Base-by-base conservation (phyloP, 345 rosid genomes). In the Brassica cretica region DNA sequence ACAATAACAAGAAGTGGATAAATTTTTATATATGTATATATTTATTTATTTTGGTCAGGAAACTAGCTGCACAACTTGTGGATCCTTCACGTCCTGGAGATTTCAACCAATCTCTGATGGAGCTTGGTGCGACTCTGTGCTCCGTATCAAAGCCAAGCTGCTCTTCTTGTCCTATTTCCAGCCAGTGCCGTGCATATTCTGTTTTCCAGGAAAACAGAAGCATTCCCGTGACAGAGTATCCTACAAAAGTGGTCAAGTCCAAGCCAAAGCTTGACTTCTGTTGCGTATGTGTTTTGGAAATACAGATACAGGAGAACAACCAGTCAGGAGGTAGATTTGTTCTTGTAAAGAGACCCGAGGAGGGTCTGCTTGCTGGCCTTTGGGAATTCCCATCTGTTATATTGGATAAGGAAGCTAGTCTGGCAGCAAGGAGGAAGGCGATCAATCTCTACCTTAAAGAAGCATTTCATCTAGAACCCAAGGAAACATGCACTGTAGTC, bases 111-210 rank as follows among this genome's bases (percentile, higher is more conserved):
- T 92, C 98, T 59, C 82, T 92, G 58, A 94, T 94, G 97, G 97
- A 94, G 82, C 95, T 94, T 41, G 98, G 98, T 84, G 98, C 98
- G 24, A 91, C 90, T n/a, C 18, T 88, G 59, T 94, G 98, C 90
- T 81, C 86, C 59, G 91, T 89, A 16, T 69, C 83, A 64, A 92
- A 84, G 73, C 97, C 97, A 24, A 84, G 65, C 75, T 94, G 98
- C 79, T 77, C 87, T 68, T 84, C 86, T 58, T 94, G 97, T 83
- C 97, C 98, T 70, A 83, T 94, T 70, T 88, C 95, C 24, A 77
- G 76, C 74, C 88, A 89, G 70, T 94, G 98, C 55, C 88, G 78
- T 64, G 97, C 94, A 49, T 78, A 76, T 77, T 81, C 90, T 37
- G 84, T 82, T 55, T 88, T 90, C 60, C 79, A 75, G 70, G 75